These are phyloP conservation scores for Colletotrichum lindemuthianum DNA, from an alignment of 2,329 filamentous ascomycete species.

Conservation along the genomic window DNA sequence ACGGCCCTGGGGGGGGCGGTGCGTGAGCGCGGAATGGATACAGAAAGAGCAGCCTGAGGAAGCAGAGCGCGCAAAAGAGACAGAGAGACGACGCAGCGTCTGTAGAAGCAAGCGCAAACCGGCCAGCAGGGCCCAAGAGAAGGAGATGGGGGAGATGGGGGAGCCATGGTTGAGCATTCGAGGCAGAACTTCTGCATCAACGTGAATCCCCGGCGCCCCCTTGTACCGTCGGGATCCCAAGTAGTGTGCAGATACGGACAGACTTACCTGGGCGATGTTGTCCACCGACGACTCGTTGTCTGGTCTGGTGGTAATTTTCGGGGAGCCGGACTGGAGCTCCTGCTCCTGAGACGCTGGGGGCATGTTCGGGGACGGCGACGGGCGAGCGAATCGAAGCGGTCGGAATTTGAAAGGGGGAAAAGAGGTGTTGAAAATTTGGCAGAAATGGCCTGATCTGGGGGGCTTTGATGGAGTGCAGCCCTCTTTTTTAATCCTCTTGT, in stretches of 20 bases:
- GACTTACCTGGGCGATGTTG: conserved; percentile 36
- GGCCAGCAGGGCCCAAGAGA: not conserved
- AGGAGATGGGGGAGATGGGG: conserved; percentile 5
- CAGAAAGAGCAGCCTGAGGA: conserved; percentile 1
- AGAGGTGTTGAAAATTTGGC: conserved; percentile 12
- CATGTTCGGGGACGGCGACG: conserved; percentile 32
- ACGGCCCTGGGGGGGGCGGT: not conserved
- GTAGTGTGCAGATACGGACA: conserved; percentile 22
- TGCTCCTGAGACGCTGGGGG: conserved; percentile 33
- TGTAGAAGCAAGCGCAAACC: not conserved
- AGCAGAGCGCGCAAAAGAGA: not conserved
- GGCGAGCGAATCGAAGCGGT: conserved; percentile 25
- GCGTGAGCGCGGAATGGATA: conserved; percentile 16
- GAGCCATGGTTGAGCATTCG: conserved; percentile 5
- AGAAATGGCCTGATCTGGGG: conserved; percentile 34
- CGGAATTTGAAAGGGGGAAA: conserved; percentile 7
- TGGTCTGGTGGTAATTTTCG: conserved; percentile 29
- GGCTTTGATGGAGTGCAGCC: conserved; percentile 26
- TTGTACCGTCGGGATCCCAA: conserved; percentile 20
- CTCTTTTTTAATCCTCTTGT: conserved; percentile 28
- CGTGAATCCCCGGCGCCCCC: conserved; percentile 16
- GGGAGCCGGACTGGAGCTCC: conserved; percentile 33
- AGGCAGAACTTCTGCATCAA: conserved; percentile 20
- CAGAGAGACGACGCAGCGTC: not conserved
- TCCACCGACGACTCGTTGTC: conserved; percentile 33